These are phyloP conservation scores for Remersonia thermophila DNA, from an alignment of 2,329 filamentous ascomycete species.

Conservation along the genomic window DNA sequence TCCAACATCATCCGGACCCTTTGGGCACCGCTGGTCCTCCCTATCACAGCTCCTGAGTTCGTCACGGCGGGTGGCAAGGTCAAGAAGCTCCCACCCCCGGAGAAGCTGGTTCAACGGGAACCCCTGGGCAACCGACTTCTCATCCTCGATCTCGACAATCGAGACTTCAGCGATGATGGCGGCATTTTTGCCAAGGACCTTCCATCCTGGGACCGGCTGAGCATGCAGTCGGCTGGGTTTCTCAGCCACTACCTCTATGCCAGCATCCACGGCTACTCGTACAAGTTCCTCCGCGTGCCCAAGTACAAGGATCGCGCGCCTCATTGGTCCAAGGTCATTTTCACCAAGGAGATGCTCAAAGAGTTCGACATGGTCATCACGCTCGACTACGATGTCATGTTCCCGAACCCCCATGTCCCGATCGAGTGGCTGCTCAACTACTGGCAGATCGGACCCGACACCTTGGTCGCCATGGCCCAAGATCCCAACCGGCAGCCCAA, in stretches of 20 bases:
- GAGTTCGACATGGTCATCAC: constrained; percentile 32
- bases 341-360: constrained; percentile 31
- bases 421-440: constrained; percentile 37
- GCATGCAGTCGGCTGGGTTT: constrained; percentile 28
- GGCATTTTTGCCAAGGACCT: constrained; percentile 24
- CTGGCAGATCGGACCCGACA: constrained; percentile 29
- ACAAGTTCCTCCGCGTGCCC: constrained; percentile 31
- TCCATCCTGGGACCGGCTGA: constrained; percentile 28
- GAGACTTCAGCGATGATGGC: constrained; percentile 24
- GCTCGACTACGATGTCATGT: constrained; percentile 34
- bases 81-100: constrained; percentile 10
- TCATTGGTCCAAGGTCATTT: constrained; percentile 34
- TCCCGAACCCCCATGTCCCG: constrained; percentile 30
- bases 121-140: constrained; percentile 28
- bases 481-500: constrained; percentile 28
- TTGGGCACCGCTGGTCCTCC: constrained; percentile 14
- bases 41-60: constrained; percentile 13
- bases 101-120: constrained; percentile 21
- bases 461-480: constrained; percentile 29
- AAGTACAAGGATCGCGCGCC: constrained; percentile 28
- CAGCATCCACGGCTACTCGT: constrained; percentile 35
- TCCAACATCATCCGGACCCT: constrained; percentile 13
- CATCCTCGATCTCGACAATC: constrained; percentile 34
- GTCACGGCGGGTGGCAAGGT: constrained; percentile 11
- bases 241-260: constrained; percentile 35